A percentile compares a stretch with the other conserved stretches of the same genome.
These are phyloP conservation scores for Samsoniella hepiali DNA, from an alignment of 2,329 filamentous ascomycete genomes.

Conservation along the genomic window DNA sequence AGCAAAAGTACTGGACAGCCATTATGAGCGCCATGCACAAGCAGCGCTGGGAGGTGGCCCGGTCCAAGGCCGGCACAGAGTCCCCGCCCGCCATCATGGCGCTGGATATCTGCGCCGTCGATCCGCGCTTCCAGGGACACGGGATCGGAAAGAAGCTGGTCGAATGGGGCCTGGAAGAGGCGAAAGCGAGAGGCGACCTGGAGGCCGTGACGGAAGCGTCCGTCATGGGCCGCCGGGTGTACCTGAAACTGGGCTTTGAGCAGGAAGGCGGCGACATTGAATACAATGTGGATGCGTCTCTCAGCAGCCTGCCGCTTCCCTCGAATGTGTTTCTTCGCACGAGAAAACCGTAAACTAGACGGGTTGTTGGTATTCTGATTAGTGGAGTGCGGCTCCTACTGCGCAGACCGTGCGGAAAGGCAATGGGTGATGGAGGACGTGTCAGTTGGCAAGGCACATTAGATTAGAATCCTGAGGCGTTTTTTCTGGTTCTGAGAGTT, in stretches of 20 bases:
- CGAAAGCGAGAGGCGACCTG: slow-evolving; percentile 36
- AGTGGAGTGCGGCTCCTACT: too few relatives aligned
- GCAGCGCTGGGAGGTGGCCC: slow-evolving; percentile 40
- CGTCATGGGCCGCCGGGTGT: slow-evolving; percentile 45
- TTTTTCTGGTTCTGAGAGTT: too few relatives aligned
- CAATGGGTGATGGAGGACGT: too few relatives aligned
- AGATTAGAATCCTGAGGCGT: too few relatives aligned
- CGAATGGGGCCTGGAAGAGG: slow-evolving; percentile 46
- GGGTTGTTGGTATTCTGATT: too few relatives aligned
- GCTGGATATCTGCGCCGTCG: slow-evolving; percentile 50
- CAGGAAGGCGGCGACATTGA: slow-evolving; percentile 40
- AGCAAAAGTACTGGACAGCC: slow-evolving; percentile 47
- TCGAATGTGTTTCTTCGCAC: slow-evolving; percentile 49
- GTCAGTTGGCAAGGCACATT: too few relatives aligned
- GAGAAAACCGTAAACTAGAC: neutral
- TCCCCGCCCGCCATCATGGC: slow-evolving; percentile 45
- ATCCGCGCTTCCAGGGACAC: slow-evolving; percentile 51
- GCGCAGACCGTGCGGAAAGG: too few relatives aligned
- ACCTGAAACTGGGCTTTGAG: slow-evolving; percentile 44
- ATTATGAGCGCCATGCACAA: slow-evolving; percentile 41
- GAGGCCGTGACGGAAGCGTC: slow-evolving; percentile 47
- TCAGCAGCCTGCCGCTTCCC: slow-evolving; percentile 34
- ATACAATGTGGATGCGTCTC: slow-evolving; percentile 42
- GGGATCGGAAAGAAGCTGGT: slow-evolving; percentile 45
- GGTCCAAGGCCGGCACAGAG: slow-evolving; percentile 34